Evolutionary conservation across 163 green algal species (phyloP).

Genomic region (Chloromonas sp.): DNA sequence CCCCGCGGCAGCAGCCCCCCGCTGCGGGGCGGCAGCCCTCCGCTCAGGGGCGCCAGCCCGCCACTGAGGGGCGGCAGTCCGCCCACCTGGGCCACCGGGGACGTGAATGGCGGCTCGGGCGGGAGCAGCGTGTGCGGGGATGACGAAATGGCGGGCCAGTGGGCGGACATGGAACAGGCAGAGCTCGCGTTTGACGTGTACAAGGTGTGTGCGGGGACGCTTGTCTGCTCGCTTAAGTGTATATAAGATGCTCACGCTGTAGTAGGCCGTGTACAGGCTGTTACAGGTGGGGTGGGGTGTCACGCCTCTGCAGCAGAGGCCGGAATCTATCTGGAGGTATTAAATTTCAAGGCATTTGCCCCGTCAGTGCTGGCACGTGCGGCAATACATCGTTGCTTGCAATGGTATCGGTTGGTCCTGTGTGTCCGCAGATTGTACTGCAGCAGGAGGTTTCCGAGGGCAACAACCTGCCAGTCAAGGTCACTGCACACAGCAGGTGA

Average conservation of each 20-base stretch:
- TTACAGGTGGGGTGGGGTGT: too few species aligned
- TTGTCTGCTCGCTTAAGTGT: too few species aligned
- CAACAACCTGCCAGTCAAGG: slow-evolving; percentile 37
- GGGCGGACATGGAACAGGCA: neutral
- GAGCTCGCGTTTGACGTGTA: slow-evolving; percentile 44
- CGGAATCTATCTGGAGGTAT: too few species aligned
- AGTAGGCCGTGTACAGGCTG: too few species aligned
- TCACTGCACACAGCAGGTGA: slow-evolving; percentile 36
- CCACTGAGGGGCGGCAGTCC: neutral
- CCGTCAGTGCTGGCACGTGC: too few species aligned
- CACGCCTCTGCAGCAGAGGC: too few species aligned
- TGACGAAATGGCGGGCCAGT: neutral
- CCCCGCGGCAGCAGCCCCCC: neutral
- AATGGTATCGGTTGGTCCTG: too few species aligned
- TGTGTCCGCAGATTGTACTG: neutral
- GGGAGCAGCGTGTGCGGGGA: neutral
- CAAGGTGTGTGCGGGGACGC: slow-evolving; percentile 16
- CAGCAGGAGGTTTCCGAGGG: slow-evolving; percentile 12
- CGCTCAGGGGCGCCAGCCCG: neutral
- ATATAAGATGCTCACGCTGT: too few species aligned
- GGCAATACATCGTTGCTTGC: too few species aligned
- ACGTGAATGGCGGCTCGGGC: neutral
- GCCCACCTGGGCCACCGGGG: neutral
- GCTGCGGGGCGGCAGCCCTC: neutral
- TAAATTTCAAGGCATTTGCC: too few species aligned